Percentiles rank a stretch among this genome's conserved stretches.
phyloP scores from a whole-genome alignment of 106 monocot species.

The Cymbidium sinense region DNA sequence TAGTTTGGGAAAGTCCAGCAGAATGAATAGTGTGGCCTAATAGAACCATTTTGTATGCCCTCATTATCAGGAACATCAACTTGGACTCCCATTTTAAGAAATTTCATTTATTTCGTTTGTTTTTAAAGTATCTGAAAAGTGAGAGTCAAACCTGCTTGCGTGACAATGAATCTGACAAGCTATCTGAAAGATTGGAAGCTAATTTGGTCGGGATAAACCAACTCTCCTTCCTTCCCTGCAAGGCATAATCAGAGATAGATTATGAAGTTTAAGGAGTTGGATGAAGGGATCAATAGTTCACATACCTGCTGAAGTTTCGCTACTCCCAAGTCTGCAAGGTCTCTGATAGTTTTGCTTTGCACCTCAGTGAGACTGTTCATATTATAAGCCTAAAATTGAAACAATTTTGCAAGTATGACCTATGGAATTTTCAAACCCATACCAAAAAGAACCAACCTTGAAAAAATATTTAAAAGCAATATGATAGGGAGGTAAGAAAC shows the following conservation, averaged over 20 bases:
- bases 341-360: constrained; percentile 76
- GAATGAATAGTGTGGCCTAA: too few relatives aligned
- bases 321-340: constrained; percentile 79
- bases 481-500: neutral
- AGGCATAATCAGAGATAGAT: constrained; percentile 8
- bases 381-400: constrained; percentile 69
- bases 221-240: constrained; percentile 89
- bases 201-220: constrained; percentile 98
- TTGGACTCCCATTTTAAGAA: too few relatives aligned
- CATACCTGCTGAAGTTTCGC: constrained; percentile 90
- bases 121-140: neutral
- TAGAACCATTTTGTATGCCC: too few relatives aligned
- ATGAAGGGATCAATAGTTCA: constrained; percentile 3
- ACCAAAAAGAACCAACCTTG: neutral
- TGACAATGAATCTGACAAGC: constrained; percentile 80
- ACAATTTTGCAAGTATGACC: neutral
- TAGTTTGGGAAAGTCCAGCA: too few relatives aligned
- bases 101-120: too few relatives aligned
- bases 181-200: constrained; percentile 88
- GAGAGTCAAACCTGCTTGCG: constrained; percentile 66
- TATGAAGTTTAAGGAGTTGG: neutral
- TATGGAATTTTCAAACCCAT: too few relatives aligned
- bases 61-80: too few relatives aligned
- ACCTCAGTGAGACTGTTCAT: constrained; percentile 77
- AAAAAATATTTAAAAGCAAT: neutral